A percentile compares a stretch with the other conserved stretches of the same genome.
Evolutionary conservation across 495 filamentous ascomycete genomes (phyloP).

Genomic region (Aspergillus kassunensis): DNA sequence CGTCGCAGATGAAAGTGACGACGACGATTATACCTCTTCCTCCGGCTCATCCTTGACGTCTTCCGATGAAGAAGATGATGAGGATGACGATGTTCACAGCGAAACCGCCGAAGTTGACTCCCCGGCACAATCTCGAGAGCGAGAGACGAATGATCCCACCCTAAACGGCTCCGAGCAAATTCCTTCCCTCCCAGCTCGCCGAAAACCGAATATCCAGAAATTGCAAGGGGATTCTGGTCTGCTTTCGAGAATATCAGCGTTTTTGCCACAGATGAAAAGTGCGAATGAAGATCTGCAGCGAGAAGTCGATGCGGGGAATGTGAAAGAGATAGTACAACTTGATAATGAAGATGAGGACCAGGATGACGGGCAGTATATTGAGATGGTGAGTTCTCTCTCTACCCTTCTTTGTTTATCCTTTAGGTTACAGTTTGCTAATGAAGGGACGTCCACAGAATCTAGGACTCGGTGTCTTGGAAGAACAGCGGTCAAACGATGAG

Average conservation of each 20-base stretch:
- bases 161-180: background rate
- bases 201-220: slow-evolving; percentile 35
- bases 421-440: background rate
- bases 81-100: slow-evolving; percentile 21
- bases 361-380: slow-evolving; percentile 42
- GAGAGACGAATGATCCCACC: background rate
- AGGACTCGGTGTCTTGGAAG: slow-evolving; percentile 50
- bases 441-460: slow-evolving; percentile 35
- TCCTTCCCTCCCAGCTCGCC: slow-evolving; percentile 23
- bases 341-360: slow-evolving; percentile 32
- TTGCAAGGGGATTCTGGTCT: slow-evolving; percentile 29
- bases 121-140: too few relatives aligned
- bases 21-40: slow-evolving; percentile 39
- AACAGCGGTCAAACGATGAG: slow-evolving; percentile 31
- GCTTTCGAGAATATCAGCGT: slow-evolving; percentile 37
- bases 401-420: background rate
- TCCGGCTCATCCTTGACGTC: slow-evolving; percentile 25
- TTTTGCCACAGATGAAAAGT: slow-evolving; percentile 44
- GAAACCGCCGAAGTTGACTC: background rate
- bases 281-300: slow-evolving; percentile 46
- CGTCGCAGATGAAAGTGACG: slow-evolving; percentile 14
- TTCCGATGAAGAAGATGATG: slow-evolving; percentile 26
- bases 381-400: slow-evolving; percentile 47
- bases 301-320: slow-evolving; percentile 38
- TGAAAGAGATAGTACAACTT: slow-evolving; percentile 29